Conservation (phyloP, 2,329 filamentous ascomycete genomes). For the Coleophoma eucalyptorum region DNA sequence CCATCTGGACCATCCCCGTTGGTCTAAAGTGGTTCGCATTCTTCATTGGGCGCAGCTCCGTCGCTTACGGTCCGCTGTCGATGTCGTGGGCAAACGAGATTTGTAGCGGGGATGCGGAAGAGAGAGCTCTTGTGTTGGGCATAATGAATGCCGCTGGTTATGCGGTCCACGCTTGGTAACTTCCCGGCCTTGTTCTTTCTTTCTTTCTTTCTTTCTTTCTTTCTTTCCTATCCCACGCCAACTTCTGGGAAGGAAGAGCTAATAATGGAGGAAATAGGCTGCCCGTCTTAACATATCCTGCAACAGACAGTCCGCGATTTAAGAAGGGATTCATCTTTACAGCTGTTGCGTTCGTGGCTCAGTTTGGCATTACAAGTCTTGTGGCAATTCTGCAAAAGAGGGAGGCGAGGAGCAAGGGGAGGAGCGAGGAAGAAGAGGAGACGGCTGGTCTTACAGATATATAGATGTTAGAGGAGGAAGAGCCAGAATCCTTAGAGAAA, state of each 20-base stretch:
- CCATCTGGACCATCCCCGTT: constrained; percentile 27
- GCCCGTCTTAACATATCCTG: constrained; percentile 29
- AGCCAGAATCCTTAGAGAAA: not conserved
- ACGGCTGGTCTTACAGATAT: not conserved
- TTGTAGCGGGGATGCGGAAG: constrained; percentile 40
- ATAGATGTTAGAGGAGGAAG: not conserved
- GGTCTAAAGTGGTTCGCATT: constrained; percentile 27
- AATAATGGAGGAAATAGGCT: constrained; percentile 14
- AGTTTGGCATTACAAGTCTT: constrained; percentile 12
- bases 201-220: not conserved
- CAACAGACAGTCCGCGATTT: constrained; percentile 33
- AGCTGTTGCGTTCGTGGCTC: constrained; percentile 23
- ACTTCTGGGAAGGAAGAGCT: no score
- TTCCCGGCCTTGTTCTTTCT: not conserved
- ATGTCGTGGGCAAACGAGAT: constrained; percentile 46
- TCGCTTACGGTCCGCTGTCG: constrained; percentile 39
- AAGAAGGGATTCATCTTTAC: constrained; percentile 34
- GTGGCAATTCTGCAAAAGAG: constrained; percentile 10
- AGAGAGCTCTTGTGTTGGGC: constrained; percentile 43
- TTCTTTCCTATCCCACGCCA: no score
- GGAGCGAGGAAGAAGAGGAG: not conserved
- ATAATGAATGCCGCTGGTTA: constrained; percentile 43
- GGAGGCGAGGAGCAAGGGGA: constrained; percentile 6
- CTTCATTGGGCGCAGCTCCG: constrained; percentile 26
- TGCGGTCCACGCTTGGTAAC: constrained; percentile 36